Evolutionary conservation across 2,329 filamentous ascomycete genomes (phyloP), one percentile per base, ranked within the genome.

Genomic region (Penicillium sp.): DNA sequence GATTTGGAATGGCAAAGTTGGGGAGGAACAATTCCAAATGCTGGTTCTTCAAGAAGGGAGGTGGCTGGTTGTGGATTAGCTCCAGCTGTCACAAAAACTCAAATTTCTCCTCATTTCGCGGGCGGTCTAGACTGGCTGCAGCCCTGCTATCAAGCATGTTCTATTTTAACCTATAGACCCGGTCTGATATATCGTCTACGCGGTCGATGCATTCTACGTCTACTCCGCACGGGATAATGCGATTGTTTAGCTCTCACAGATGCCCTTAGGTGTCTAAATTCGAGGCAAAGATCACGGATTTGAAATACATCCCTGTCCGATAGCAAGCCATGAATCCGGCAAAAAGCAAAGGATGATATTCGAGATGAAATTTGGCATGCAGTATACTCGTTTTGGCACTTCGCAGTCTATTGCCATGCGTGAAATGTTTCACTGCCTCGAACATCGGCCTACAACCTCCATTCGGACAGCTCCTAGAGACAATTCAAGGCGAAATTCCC

Each of bases 41-140:
- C 27, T 37, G 23, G 20, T 26, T 45, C 43, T 14, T 37, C 20
- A 37, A 4, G 18, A 18, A 8, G 9, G 18, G 8, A 15, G 27
- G 31, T 49, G 31, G 14, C 46, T 49, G 3, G 22, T 40, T 49
- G 46, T 35, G 49, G 49, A 33, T 51, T 51, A 43, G 41, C 26
- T 18, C n/a, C 49, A 51, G 37, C 49, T 51, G 49, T 51, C 49
- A 51, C 35, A 50, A 9, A 52, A 52, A 52, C 41, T 46, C 42
- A 45, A 47, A 22, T 40, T 46, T 46, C 29, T 40, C 37, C 40
- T 33, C 48, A 18, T 33, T 41, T 29, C 11, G n/a, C 44, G 54
- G 29, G 44, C 37, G 54, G 55, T 53, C 57, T 51, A 55, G 59
- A 54, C 52, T 43, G 29, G 23, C 45, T 53, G 51, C 48, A 27